Evolutionary conservation across 2,329 filamentous ascomycete species (phyloP).

Genomic region (Colletotrichum lupini): DNA sequence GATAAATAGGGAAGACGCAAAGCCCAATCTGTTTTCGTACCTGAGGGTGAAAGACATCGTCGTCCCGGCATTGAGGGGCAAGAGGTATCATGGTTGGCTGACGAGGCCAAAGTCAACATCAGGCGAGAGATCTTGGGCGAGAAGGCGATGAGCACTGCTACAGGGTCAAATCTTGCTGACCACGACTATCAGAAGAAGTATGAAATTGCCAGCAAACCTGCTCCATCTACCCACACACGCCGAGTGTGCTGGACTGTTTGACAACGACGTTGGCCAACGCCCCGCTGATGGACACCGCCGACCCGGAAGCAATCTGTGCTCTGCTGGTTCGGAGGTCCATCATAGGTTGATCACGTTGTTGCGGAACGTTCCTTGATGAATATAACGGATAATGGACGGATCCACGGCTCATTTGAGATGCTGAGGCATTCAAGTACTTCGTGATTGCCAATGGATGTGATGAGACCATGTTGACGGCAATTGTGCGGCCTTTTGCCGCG

Average conservation of each 20-base stretch:
- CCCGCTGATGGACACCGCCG: constrained; percentile 4
- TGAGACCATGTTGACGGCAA: neutral
- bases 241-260: neutral
- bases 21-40: neutral
- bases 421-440: neutral
- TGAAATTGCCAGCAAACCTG: constrained; percentile 4
- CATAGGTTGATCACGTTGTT: neutral
- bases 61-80: neutral
- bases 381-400: constrained; percentile 1
- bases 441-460: neutral
- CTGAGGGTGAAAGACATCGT: neutral
- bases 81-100: neutral
- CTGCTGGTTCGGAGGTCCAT: neutral
- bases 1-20: neutral
- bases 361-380: neutral
- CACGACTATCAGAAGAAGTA: neutral
- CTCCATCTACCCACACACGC: neutral
- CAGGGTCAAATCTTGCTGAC: constrained; percentile 15
- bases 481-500: neutral
- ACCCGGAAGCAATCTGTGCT: constrained; percentile 4
- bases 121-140: neutral
- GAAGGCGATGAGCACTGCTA: neutral
- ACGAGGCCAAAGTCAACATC: neutral
- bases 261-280: neutral
- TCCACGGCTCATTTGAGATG: neutral